Base-by-base conservation (phyloP, 164 flowering plant species). In the grape (Vitis vinifera) region DNA sequence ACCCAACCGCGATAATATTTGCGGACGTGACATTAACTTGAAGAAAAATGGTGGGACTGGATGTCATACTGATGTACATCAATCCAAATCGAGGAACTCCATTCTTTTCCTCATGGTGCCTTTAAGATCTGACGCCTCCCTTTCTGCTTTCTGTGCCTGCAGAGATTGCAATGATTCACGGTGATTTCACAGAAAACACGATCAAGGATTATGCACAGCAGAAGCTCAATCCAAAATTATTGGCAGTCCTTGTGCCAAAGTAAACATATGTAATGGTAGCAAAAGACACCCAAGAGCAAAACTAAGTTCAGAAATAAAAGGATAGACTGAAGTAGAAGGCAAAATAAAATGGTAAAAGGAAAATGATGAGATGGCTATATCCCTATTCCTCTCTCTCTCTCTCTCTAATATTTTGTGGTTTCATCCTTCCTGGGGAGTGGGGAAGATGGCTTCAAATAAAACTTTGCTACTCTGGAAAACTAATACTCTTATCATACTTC, bases 71-170 rank as follows among this genome's bases (percentile, higher is more conserved):
- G 27, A 47, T 69, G 30, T 50, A 66, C 51, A 65, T 80, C 75
- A 89, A 64, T 89, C 93, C 80, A 93, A 74, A 76, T 95, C 98
- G 37, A 95, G 97, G 72, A 95, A 95, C 81, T 95, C 99, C 99
- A 95, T 93, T 76, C 99, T 89, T 80, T 95, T 93, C 78, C 97
- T 89, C 91, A 95, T 91, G 9, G 91, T 68, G 30, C 98, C 98
- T 82, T 89, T 95, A 37, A 95, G 87, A 74, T 95, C 99, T 13
- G 87, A 64, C 8, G 96, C 98, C 62, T 93, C 99, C 77, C 91
- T 84, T 77, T 95, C 99, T 27, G 86, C 97, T 75, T 91, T 95
- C 71, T 90, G 97, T 17, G 94, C 94, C 94, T 89, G 84, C 44
- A 49, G 16, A 70, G 6, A 71, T 23, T 23, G 27, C 27, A 23